Evolutionary conservation across 192 early-diverging fungal species (phyloP), one percentile per base, ranked within the genome.

Genomic region (Entomortierella beljakovae): DNA sequence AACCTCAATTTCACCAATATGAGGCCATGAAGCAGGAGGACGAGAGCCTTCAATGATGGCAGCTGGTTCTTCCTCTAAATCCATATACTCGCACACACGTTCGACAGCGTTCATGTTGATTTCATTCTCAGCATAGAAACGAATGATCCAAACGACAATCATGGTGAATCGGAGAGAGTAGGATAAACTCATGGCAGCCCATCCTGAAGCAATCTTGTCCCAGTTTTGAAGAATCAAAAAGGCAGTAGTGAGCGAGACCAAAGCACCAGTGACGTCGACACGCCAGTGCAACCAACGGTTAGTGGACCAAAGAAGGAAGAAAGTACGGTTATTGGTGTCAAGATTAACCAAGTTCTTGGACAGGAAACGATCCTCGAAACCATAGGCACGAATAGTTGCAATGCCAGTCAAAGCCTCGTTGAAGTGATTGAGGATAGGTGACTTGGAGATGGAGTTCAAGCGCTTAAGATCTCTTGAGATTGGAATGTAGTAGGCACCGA

Each of bases 271-370:
- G n/a, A 93, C 58, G 64, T 95, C 95, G 32, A 93, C 92, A 42
- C 97, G 89, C 55, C 91, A 85, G 59, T 91, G 92, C 55, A 98
- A 82, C 96, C 96, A 97, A 18, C 95, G 85, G 86, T 94, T 96
- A 20, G 90, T 85, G 1, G 87, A 89, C 94, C 96, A 96, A 82
- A 96, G 86, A 71, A 90, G 88, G 59, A 95, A 92, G 75, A 90
- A 95, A 0, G 95, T 90, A 15, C 95, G 85, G 81, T 96, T 95
- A 84, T 95, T 93, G 52, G 76, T 80, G 72, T 98, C 90, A 2
- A 90, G 77, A 37, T 89, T 87, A 25, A 54, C 60, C 80, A 85
- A 48, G 32, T 90, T 89, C 43, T 86, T 87, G n/a, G 82, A 74
- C 43, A 90, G 68, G 66, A 95, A 95, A 49, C 86, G 77, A 8